These are phyloP conservation scores for Nicotiana tomentosiformis DNA, from an alignment of 257 asterid species.

Conservation along the genomic window DNA sequence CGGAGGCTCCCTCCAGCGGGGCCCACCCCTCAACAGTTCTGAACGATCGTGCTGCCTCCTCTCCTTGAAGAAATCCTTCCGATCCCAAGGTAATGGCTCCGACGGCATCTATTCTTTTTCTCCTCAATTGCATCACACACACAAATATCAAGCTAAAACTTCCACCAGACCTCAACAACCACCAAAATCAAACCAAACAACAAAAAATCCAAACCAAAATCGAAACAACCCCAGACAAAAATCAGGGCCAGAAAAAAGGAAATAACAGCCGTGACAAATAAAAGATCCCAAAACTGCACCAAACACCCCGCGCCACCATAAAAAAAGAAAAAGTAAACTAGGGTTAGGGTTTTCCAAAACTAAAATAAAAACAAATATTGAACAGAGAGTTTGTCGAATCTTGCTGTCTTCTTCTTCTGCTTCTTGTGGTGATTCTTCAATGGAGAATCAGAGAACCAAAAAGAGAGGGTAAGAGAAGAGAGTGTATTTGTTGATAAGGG, in stretches of 20 bases:
- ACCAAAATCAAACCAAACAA: neutral
- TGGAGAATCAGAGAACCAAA: neutral
- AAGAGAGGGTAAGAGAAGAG: neutral
- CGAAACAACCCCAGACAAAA: neutral
- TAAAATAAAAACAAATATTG: neutral
- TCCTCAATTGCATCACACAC: slow-evolving; percentile 52
- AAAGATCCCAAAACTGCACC: neutral
- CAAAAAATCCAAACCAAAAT: neutral
- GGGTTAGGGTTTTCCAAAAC: slow-evolving; percentile 19
- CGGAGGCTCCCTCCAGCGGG: slow-evolving; percentile 70
- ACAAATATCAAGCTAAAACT: neutral
- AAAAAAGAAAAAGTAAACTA: slow-evolving; percentile 6
- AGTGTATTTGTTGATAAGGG: slow-evolving; percentile 20
- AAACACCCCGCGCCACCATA: slow-evolving; percentile 5
- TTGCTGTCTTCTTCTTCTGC: neutral
- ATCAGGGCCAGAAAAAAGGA: neutral
- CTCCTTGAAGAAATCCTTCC: slow-evolving; percentile 73
- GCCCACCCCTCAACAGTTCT: slow-evolving; percentile 44
- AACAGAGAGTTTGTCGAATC: neutral
- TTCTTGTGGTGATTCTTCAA: neutral
- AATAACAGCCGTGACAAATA: neutral
- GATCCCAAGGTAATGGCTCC: slow-evolving; percentile 95
- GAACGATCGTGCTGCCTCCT: slow-evolving; percentile 85
- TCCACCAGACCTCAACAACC: slow-evolving; percentile 3
- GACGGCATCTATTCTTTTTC: slow-evolving; percentile 71